Evolutionary conservation across 371 early-diverging fungal genomes (phyloP).

Genomic region (Lichtheimia corymbifera): DNA sequence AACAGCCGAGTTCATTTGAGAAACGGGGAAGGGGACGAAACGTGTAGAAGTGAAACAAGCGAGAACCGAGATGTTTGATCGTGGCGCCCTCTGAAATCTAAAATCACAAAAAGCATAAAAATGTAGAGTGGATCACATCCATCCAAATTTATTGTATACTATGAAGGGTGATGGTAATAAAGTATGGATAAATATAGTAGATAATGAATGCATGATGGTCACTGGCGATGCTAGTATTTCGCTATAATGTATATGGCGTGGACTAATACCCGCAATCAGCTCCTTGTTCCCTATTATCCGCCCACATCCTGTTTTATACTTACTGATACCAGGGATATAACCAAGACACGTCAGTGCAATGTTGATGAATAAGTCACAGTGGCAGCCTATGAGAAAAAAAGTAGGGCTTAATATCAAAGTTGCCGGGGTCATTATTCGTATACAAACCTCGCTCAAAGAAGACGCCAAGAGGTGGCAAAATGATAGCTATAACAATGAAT

Average conservation of each 20-base stretch:
- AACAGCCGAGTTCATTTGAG: conserved; percentile 1
- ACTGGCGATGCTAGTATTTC: conserved; percentile 12
- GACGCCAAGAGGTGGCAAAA: conserved; percentile 73
- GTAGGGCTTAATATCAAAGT: not conserved
- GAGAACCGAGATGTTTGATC: too few relatives aligned
- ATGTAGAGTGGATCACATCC: too few relatives aligned
- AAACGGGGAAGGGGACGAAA: too few relatives aligned
- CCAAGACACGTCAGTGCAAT: conserved; percentile 77
- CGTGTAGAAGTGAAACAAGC: too few relatives aligned
- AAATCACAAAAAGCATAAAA: too few relatives aligned
- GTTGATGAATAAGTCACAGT: conserved; percentile 75
- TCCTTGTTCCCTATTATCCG: not conserved
- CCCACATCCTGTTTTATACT: conserved; percentile 12
- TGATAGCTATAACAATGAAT: conserved; percentile 38
- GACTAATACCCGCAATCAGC: conserved; percentile 1
- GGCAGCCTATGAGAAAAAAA: conserved; percentile 45
- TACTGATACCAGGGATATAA: conserved; percentile 76
- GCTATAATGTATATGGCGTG: conserved; percentile 27
- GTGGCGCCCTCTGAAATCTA: too few relatives aligned
- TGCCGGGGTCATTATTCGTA: too few relatives aligned
- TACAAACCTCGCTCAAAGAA: conserved; percentile 55
- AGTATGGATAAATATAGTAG: too few relatives aligned
- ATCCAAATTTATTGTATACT: too few relatives aligned
- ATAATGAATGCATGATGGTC: too few relatives aligned
- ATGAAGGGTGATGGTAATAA: too few relatives aligned